A percentile compares a stretch with the other conserved stretches of the same genome.
These are phyloP conservation scores for Leishmania turanica DNA, from an alignment of 208 protist genomes.

Conservation along the genomic window DNA sequence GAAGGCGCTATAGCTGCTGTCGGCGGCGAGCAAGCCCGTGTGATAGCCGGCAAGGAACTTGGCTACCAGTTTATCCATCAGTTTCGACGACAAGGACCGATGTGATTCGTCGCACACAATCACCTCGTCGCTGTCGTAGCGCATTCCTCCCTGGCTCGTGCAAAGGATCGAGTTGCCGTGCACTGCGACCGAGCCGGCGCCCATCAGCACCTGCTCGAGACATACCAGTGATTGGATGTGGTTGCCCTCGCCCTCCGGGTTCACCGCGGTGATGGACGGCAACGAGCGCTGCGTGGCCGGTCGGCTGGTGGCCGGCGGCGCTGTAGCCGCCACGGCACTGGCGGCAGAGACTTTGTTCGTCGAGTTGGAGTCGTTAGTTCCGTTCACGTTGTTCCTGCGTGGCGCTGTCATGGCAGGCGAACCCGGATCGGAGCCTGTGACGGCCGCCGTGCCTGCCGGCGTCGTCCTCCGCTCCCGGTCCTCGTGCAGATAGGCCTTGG, in stretches of 20 bases:
- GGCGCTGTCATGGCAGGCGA: background rate
- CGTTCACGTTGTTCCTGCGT: background rate
- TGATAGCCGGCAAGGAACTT: conserved; percentile 64
- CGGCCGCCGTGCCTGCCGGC: background rate
- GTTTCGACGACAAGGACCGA: conserved; percentile 44
- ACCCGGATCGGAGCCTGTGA: background rate
- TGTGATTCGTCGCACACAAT: conserved; percentile 47
- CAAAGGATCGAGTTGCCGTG: conserved; percentile 65
- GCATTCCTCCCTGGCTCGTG: conserved; percentile 47
- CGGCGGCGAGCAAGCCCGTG: conserved; percentile 64
- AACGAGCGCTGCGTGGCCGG: conserved; percentile 8
- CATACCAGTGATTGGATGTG: conserved; percentile 63
- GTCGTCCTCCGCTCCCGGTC: conserved; percentile 24
- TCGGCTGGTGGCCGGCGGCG: background rate
- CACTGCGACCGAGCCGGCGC: conserved; percentile 59
- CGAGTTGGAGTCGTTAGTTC: background rate
- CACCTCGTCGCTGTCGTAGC: conserved; percentile 79
- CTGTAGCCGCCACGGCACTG: background rate
- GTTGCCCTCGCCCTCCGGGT: conserved; percentile 15
- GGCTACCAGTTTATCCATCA: conserved; percentile 58
- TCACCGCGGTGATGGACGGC: conserved; percentile 22
- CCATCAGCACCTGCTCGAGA: conserved; percentile 62
- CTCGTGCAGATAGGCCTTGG: conserved; percentile 74
- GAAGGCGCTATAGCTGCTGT: conserved; percentile 75
- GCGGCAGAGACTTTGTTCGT: background rate